Evolutionary conservation across 495 filamentous ascomycete genomes (phyloP), one percentile per base, ranked within the genome.

Genomic region (Daldinia loculata): DNA sequence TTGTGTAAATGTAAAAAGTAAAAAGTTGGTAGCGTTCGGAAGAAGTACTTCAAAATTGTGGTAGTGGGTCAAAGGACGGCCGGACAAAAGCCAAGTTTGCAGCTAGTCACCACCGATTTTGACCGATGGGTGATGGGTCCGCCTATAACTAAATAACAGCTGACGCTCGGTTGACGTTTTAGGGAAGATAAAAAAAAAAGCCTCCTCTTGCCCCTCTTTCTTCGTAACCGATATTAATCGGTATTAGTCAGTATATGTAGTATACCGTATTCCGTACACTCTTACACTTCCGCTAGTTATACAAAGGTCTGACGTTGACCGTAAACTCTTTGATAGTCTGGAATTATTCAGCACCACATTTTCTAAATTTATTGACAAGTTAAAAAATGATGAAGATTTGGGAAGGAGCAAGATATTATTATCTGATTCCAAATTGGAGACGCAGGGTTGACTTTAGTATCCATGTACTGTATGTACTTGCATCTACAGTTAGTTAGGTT

Each of bases 141-240:
- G 17, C 27, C 15, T 52, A 64, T 43, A 38, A 6, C 39, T 56
- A 61, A 66, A 29, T 61, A 61, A 66, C 61, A 61, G 64, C 69
- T 71, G 69, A 72, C 69, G 63, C 61, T 72, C 61, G 65, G 70
- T 72, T 72, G 70, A 65, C 70, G 64, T 30, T 67, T 67, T 53
- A 66, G 45, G 63, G 59, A 61, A 60, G 32, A 19, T 14, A 27
- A 24, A 34, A 34, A 32, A 26, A 34, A 61, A 32, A 56, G 24
- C 22, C 65, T 61, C 65, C 56, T 68, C 64, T 51, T 55, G 60
- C 70, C 70, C 65, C 70, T 68, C 65, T 72, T 68, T 55, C 53
- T 15, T 50, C n/a, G 19, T 53, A 36, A 17, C 14, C 52, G 34
- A 56, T 70, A 51, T 69, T 58, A 59, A 43, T 69, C 66, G 34